Conservation (phyloP, 208 protist genomes). For the Trichomonas gallinae region DNA sequence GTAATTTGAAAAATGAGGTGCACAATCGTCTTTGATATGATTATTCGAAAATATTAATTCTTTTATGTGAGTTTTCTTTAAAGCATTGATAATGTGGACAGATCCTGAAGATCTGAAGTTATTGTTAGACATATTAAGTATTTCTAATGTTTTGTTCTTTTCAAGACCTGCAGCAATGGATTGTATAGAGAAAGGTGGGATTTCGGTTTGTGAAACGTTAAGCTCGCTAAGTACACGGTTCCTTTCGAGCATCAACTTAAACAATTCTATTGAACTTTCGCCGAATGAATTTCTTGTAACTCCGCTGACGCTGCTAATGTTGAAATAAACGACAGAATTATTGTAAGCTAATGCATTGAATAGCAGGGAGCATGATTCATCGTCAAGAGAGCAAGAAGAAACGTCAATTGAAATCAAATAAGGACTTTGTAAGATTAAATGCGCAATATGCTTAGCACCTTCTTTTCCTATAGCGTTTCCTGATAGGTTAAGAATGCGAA, state of each 20-base stretch:
- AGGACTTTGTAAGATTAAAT: background rate
- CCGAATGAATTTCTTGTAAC: constrained; percentile 7
- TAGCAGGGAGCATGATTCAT: background rate
- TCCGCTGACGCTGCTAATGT: background rate
- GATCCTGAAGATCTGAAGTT: background rate
- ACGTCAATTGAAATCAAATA: background rate
- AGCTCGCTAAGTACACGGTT: background rate
- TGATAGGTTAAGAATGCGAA: background rate
- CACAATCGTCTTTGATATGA: background rate
- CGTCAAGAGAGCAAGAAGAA: background rate
- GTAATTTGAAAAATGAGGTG: background rate
- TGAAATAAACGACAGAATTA: background rate
- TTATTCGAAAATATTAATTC: background rate
- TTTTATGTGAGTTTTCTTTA: background rate
- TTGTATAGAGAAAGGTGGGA: background rate
- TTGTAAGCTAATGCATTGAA: background rate
- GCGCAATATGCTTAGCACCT: background rate
- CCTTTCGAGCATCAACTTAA: background rate
- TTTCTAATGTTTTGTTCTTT: background rate
- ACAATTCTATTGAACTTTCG: background rate
- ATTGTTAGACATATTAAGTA: background rate
- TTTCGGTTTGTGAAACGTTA: background rate
- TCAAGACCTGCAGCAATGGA: background rate
- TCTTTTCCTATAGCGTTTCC: background rate
- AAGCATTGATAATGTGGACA: background rate